phyloP scores from a whole-genome alignment of 331 rosid genomes.

The Dryas integrifolia region DNA sequence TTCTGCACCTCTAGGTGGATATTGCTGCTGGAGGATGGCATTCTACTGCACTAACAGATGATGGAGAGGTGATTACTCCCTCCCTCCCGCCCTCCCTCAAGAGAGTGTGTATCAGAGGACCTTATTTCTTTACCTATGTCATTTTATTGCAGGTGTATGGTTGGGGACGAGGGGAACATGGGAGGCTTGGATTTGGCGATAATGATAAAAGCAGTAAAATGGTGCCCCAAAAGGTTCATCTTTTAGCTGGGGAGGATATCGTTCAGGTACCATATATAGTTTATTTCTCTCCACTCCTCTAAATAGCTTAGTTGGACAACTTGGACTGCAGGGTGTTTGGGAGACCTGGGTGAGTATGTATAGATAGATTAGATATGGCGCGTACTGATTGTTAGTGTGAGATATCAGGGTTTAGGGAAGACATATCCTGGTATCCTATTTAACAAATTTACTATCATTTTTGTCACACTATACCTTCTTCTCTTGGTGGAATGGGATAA shows the following conservation, averaged over 20 bases:
- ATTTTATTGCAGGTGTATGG: conserved; percentile 78
- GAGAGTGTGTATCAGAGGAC: neutral
- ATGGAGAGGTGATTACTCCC: conserved; percentile 71
- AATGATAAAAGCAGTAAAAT: conserved; percentile 98
- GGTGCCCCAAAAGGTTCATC: conserved; percentile 93
- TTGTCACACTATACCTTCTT: neutral
- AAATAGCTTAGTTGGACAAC: neutral
- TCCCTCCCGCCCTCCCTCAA: conserved; percentile 1
- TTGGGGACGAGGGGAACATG: conserved; percentile 99
- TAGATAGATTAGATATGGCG: neutral
- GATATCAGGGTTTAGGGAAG: neutral
- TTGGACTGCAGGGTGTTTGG: conserved; percentile 8
- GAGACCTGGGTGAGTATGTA: neutral
- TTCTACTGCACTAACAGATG: conserved; percentile 86
- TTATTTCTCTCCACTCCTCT: neutral
- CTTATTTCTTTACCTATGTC: neutral
- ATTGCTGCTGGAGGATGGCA: conserved; percentile 99
- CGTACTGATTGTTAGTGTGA: neutral
- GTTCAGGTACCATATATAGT: conserved; percentile 62
- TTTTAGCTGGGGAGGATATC: conserved; percentile 82
- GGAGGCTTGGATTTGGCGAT: conserved; percentile 98
- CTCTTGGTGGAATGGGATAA: neutral
- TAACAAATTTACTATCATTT: neutral
- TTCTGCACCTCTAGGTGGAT: conserved; percentile 58
- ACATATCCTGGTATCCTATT: no score